Evolutionary conservation across 2,329 filamentous ascomycete species (phyloP).

Genomic region (Clonostachys rhizophaga): DNA sequence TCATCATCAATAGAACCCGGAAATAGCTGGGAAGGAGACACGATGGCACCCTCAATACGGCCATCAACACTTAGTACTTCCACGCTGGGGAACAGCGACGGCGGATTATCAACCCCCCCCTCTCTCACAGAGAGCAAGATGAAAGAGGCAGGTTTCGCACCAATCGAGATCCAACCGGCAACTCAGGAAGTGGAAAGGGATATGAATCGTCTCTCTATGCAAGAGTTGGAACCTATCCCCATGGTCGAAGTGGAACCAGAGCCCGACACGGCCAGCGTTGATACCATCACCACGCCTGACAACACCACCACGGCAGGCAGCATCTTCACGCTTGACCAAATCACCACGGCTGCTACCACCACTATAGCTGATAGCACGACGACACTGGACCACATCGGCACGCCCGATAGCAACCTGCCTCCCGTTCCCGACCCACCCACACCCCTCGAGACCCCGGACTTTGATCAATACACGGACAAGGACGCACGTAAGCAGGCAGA

Average conservation of each 20-base stretch:
- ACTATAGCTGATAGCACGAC: not conserved
- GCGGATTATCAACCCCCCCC: not conserved
- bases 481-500: constrained; percentile 63
- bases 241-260: constrained; percentile 16
- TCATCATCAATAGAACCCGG: too few species aligned
- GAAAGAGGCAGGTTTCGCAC: too few species aligned
- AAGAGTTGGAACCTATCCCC: constrained; percentile 31
- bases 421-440: constrained; percentile 44
- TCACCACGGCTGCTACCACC: not conserved
- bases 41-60: not conserved
- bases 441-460: constrained; percentile 37
- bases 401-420: constrained; percentile 17
- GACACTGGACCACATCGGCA: not conserved
- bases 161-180: not conserved
- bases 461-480: constrained; percentile 56
- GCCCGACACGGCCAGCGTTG: not conserved
- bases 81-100: not conserved
- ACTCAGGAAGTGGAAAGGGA: not conserved
- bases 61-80: not conserved
- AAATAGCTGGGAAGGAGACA: not conserved
- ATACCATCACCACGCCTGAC: not conserved
- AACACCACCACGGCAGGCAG: not conserved
- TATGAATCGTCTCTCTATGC: constrained; percentile 17
- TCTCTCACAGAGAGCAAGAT: not conserved
- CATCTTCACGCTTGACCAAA: not conserved